phyloP scores from a whole-genome alignment of 2,329 filamentous ascomycete genomes.

The Penicillium concentricum region DNA sequence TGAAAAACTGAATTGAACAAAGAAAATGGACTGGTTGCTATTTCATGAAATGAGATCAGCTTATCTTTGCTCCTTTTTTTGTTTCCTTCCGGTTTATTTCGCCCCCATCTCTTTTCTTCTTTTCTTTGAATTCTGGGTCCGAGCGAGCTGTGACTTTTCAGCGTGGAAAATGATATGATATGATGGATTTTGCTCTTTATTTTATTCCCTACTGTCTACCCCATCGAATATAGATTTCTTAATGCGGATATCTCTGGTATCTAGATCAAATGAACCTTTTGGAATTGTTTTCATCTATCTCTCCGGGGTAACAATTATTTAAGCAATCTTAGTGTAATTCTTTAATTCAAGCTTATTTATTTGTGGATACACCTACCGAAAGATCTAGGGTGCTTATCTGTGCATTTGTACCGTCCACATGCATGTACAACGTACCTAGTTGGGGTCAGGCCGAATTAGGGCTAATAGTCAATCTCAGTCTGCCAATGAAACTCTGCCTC shows the following conservation, averaged over 20 bases:
- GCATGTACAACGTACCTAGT: neutral
- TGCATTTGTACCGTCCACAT: neutral
- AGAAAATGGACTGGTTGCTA: neutral
- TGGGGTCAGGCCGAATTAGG: neutral
- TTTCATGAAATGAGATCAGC: neutral
- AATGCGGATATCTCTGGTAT: slow-evolving; percentile 3
- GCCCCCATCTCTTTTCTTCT: neutral
- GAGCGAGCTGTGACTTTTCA: slow-evolving; percentile 2
- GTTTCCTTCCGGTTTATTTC: neutral
- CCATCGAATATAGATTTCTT: slow-evolving; percentile 3
- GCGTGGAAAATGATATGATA: slow-evolving; percentile 7
- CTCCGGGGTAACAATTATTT: slow-evolving; percentile 2
- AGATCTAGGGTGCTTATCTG: neutral
- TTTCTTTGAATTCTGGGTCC: neutral
- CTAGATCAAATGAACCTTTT: slow-evolving; percentile 2
- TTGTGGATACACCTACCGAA: neutral
- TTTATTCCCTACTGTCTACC: neutral
- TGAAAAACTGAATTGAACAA: slow-evolving; percentile 6
- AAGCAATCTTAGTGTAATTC: neutral
- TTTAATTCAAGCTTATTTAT: neutral
- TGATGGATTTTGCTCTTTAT: slow-evolving; percentile 7
- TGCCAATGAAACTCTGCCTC: neutral
- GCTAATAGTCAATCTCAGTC: neutral
- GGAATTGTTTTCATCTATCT: slow-evolving; percentile 18
- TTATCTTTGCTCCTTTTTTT: neutral